A percentile compares a stretch with the other conserved stretches of the same genome.
These are phyloP conservation scores for Citrus medica DNA, from an alignment of 345 rosid genomes.

Conservation along the genomic window DNA sequence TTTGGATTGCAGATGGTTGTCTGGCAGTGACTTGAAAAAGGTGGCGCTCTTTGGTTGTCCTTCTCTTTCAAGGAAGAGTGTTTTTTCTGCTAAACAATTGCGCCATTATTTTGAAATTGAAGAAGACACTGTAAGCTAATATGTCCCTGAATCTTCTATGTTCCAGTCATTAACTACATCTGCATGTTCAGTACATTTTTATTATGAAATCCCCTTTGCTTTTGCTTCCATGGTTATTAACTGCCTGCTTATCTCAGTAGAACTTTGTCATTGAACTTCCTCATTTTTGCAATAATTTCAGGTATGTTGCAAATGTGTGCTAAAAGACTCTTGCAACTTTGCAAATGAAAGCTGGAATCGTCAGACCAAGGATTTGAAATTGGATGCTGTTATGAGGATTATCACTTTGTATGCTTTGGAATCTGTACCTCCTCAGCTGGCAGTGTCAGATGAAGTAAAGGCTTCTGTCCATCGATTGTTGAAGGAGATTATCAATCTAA, in stretches of 20 bases:
- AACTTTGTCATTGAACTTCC: neutral
- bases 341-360: constrained; percentile 53
- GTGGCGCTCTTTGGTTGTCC: constrained; percentile 77
- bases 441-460: constrained; percentile 52
- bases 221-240: neutral
- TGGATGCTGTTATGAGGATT: constrained; percentile 60
- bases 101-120: constrained; percentile 58
- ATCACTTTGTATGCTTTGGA: constrained; percentile 54
- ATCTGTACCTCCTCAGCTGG: constrained; percentile 40
- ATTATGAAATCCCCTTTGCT: neutral
- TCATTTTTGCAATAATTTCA: constrained; percentile 20
- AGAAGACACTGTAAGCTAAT: constrained; percentile 62
- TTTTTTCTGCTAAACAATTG: constrained; percentile 69
- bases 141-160: constrained; percentile 5
- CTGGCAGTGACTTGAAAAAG: constrained; percentile 65
- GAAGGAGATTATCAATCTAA: constrained; percentile 50
- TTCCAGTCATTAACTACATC: neutral
- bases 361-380: constrained; percentile 37
- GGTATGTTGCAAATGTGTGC: constrained; percentile 67
- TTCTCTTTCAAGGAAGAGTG: constrained; percentile 35
- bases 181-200: neutral
- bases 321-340: constrained; percentile 59
- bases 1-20: constrained; percentile 65
- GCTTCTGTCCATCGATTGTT: constrained; percentile 47
- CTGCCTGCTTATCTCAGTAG: neutral